Evolutionary conservation across 352 stramenopile genomes (phyloP).

Genomic region (Phytopythium cucurbitacearum): DNA sequence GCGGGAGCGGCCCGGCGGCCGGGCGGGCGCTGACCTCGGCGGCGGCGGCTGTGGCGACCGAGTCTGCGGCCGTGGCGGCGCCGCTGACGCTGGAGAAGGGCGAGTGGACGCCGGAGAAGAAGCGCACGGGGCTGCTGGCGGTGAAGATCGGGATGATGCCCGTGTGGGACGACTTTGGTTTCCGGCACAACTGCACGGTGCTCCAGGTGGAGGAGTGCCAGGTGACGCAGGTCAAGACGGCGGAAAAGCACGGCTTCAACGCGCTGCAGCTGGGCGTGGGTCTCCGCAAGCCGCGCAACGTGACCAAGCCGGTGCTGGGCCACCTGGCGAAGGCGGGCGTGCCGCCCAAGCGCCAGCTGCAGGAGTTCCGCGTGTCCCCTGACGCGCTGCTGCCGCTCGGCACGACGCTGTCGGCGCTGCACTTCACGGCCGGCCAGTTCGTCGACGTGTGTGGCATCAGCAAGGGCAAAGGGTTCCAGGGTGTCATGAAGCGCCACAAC

Average conservation of each 20-base stretch:
- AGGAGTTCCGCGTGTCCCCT: constrained; percentile 94
- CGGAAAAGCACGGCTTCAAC: constrained; percentile 92
- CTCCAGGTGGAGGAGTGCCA: constrained; percentile 89
- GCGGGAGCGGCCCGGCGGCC: neutral
- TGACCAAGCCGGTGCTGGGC: constrained; percentile 90
- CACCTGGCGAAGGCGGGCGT: constrained; percentile 92
- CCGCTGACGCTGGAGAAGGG: constrained; percentile 11
- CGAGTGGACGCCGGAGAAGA: constrained; percentile 73
- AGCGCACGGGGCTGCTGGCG: constrained; percentile 85
- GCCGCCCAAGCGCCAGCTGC: constrained; percentile 91
- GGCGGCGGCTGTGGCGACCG: neutral
- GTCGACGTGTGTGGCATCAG: constrained; percentile 96
- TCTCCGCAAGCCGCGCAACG: constrained; percentile 94
- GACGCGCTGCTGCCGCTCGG: constrained; percentile 86
- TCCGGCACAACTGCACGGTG: constrained; percentile 95
- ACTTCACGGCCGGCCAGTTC: constrained; percentile 98
- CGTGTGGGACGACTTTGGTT: constrained; percentile 97
- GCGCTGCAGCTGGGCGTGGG: constrained; percentile 95
- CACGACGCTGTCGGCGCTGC: constrained; percentile 91
- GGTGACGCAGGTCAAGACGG: constrained; percentile 95
- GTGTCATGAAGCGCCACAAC: constrained; percentile 98
- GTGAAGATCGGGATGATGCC: constrained; percentile 99
- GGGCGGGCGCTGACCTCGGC: constrained; percentile 18
- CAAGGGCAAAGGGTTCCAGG: constrained; percentile 90
- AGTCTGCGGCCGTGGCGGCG: constrained; percentile 1